phyloP scores from a whole-genome alignment of 768 basidiomycete genomes.

The Xerocomus spinulosus region DNA sequence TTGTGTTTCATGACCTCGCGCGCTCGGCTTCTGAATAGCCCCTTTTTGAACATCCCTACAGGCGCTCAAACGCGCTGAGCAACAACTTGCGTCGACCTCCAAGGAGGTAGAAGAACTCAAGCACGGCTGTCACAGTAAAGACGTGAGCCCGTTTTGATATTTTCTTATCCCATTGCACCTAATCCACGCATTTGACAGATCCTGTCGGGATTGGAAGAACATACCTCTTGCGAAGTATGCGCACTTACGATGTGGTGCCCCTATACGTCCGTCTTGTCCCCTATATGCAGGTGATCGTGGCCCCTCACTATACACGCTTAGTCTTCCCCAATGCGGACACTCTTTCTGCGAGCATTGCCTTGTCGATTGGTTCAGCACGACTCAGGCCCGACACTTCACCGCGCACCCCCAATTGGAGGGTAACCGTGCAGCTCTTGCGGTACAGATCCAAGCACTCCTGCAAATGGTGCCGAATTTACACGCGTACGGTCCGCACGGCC shows the following conservation, averaged over 20 bases:
- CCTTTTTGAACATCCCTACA: not conserved
- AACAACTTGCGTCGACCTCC: slow-evolving; percentile 7
- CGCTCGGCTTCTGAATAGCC: not conserved
- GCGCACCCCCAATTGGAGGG: slow-evolving; percentile 43
- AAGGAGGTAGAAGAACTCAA: slow-evolving; percentile 23
- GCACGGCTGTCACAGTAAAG: slow-evolving; percentile 3
- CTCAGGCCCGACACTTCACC: slow-evolving; percentile 45
- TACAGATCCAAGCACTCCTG: slow-evolving; percentile 17
- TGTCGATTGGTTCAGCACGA: slow-evolving; percentile 48
- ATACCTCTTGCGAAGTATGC: slow-evolving; percentile 62
- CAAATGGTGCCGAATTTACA: slow-evolving; percentile 22
- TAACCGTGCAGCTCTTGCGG: slow-evolving; percentile 21
- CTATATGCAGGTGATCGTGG: not conserved
- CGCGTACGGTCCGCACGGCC: slow-evolving; percentile 12
- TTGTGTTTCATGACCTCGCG: not conserved
- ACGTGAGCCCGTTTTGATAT: not conserved
- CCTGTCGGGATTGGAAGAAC: slow-evolving; percentile 46
- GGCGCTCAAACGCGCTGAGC: slow-evolving; percentile 17
- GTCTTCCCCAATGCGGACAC: slow-evolving; percentile 65
- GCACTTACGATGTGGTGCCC: slow-evolving; percentile 60
- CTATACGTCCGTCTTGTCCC: slow-evolving; percentile 46
- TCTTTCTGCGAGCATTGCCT: slow-evolving; percentile 63
- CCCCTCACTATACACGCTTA: slow-evolving; percentile 23
- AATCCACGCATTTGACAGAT: slow-evolving; percentile 29
- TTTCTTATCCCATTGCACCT: not conserved